These are phyloP conservation scores for Hordeum pubiflorum DNA, from an alignment of 202 grass and related monocot genomes.

Conservation along the genomic window DNA sequence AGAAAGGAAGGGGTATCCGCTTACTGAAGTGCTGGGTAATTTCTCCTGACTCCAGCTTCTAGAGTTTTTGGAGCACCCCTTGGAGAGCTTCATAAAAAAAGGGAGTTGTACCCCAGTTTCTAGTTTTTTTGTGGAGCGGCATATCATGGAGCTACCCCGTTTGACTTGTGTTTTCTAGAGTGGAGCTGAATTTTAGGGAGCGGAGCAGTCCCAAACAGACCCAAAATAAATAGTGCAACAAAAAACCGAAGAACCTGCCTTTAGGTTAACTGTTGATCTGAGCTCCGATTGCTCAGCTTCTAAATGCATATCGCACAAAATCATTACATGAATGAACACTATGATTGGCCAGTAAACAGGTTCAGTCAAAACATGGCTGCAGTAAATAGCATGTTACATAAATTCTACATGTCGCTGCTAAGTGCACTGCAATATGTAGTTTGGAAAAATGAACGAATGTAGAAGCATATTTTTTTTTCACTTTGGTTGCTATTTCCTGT, in stretches of 20 bases:
- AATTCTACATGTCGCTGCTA: not conserved
- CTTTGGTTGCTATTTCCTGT: not conserved
- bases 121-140: no score
- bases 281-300: not conserved
- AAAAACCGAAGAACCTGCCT: not conserved
- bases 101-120: no score
- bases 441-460: not conserved
- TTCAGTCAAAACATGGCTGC: not conserved
- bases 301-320: not conserved
- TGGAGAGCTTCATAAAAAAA: no score
- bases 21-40: no score
- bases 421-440: not conserved
- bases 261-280: not conserved
- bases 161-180: no score
- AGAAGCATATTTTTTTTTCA: not conserved
- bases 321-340: not conserved
- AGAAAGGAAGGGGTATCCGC: no score
- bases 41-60: no score
- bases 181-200: no score
- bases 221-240: not conserved
- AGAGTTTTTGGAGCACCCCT: no score
- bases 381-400: not conserved
- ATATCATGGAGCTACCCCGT: no score
- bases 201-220: no score
- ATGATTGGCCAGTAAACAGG: not conserved